phyloP scores from a whole-genome alignment of 2,329 filamentous ascomycete species.

The Orbilia brochopaga region DNA sequence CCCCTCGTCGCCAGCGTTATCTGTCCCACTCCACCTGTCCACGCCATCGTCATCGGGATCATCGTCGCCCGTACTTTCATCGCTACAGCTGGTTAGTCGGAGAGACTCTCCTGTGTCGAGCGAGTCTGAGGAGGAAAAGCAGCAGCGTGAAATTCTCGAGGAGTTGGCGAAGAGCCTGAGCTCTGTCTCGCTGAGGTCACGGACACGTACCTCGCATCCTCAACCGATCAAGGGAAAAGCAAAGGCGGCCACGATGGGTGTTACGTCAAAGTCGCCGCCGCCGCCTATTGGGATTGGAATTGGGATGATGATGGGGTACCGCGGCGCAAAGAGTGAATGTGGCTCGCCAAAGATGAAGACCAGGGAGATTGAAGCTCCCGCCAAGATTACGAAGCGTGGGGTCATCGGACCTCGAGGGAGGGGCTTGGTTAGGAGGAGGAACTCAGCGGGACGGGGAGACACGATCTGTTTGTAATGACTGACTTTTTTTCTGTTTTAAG shows the following conservation, averaged over 20 bases:
- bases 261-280: conserved; percentile 8
- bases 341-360: conserved; percentile 38
- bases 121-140: conserved; percentile 33
- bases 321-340: conserved; percentile 28
- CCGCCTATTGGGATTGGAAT: conserved; percentile 44
- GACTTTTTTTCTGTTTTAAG: not conserved
- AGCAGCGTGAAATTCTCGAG: conserved; percentile 45
- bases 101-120: not conserved
- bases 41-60: conserved; percentile 13
- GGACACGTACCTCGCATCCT: conserved; percentile 15
- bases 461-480: conserved; percentile 36
- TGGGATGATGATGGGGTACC: conserved; percentile 50
- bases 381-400: conserved; percentile 48
- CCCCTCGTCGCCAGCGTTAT: conserved; percentile 39
- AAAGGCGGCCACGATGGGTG: conserved; percentile 1
- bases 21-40: conserved; percentile 34
- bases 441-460: conserved; percentile 42
- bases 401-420: conserved; percentile 23
- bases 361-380: conserved; percentile 39
- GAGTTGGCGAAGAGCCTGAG: conserved; percentile 48
- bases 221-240: conserved; percentile 28
- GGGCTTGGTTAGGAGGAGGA: conserved; percentile 43
- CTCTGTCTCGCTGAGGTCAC: conserved; percentile 41
- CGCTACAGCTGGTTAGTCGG: conserved; percentile 15
- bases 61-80: conserved; percentile 30